Percentiles rank a stretch among this genome's conserved stretches.
Evolutionary conservation across 2,329 filamentous ascomycete genomes (phyloP).

Genomic region (Penicillium sp.): DNA sequence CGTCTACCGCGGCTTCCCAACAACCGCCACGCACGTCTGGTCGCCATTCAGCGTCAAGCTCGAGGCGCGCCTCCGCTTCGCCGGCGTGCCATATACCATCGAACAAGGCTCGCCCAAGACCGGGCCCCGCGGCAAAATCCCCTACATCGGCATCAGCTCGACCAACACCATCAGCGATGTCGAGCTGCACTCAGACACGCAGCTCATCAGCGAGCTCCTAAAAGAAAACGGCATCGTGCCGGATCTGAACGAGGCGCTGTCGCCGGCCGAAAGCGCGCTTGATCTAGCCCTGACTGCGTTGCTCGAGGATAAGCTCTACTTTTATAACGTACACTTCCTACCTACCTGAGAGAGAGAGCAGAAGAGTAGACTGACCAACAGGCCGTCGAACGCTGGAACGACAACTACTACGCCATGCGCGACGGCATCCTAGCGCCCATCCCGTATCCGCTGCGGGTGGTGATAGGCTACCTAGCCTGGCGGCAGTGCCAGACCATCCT

Average conservation of each 20-base stretch:
- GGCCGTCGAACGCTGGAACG: slow-evolving; percentile 54
- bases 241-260: slow-evolving; percentile 49
- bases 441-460: slow-evolving; percentile 49
- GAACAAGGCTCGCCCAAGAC: slow-evolving; percentile 43
- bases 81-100: slow-evolving; percentile 44
- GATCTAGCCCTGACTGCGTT: slow-evolving; percentile 54
- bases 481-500: slow-evolving; percentile 43
- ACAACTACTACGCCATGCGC: slow-evolving; percentile 59
- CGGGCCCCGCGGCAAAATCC: slow-evolving; percentile 58
- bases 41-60: slow-evolving; percentile 62
- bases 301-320: slow-evolving; percentile 59
- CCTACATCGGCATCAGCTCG: slow-evolving; percentile 38
- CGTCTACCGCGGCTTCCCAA: slow-evolving; percentile 51
- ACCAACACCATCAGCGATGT: slow-evolving; percentile 13
- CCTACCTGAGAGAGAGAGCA: not conserved
- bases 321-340: slow-evolving; percentile 46
- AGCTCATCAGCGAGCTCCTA: slow-evolving; percentile 51
- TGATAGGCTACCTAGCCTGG: slow-evolving; percentile 52
- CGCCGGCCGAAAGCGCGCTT: slow-evolving; percentile 36
- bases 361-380: slow-evolving; percentile 20
- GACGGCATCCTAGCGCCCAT: slow-evolving; percentile 46
- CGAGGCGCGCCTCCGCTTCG: slow-evolving; percentile 58
- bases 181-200: slow-evolving; percentile 47
- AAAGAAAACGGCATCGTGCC: slow-evolving; percentile 38
- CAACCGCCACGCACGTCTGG: slow-evolving; percentile 47